Evolutionary conservation across 169 alveolate species (phyloP), one percentile per base, ranked within the genome.

Genomic region (Plasmodium relictum): DNA sequence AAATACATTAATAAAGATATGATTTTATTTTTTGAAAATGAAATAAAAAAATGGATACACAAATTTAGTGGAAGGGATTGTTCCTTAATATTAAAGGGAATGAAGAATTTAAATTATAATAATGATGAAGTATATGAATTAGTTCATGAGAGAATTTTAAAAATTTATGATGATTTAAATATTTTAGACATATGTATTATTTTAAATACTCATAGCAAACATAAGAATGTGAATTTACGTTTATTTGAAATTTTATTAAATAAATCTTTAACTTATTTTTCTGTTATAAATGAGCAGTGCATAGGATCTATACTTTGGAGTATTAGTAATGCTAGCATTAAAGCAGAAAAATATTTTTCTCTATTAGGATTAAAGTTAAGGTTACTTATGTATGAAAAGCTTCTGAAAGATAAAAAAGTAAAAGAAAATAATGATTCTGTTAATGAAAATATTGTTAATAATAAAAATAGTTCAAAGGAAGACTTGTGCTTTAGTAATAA

Each of bases 301-400:
- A 86, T 86, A 16, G 92, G 88, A 2, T 70, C 92, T 1, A n/a
- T 86, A 42, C 56, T 86, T 31, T 86, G 92, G 92, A 86, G 92
- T 71, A 37, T 71, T 9, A 86, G 92, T 12, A 61, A 86, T 86
- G 92, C 92, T 42, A 61, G 59, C 10, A 71, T 86, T 14, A 86
- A 86, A 48, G 52, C 92, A n/a, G 92, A 86, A 65, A 69, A 71
- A 41, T 86, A 86, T 58, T 86, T 86, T 71, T 26, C 86, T n/a
- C 26, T 85, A 52, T 26, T 85, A 3, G 66, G 71, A 12, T 61
- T 69, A 37, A 68, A 54, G 18, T 24, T 85, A 9, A 50, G 92
- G 26, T 31, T 69, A 39, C 59, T 85, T 14, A 85, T 85, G 92
- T 70, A 70, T 5, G 50, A 44, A 39, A 83, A 68, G 56, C 58